Conservation (phyloP, 805 yeast species). For the Hanseniaspora thailandica region DNA sequence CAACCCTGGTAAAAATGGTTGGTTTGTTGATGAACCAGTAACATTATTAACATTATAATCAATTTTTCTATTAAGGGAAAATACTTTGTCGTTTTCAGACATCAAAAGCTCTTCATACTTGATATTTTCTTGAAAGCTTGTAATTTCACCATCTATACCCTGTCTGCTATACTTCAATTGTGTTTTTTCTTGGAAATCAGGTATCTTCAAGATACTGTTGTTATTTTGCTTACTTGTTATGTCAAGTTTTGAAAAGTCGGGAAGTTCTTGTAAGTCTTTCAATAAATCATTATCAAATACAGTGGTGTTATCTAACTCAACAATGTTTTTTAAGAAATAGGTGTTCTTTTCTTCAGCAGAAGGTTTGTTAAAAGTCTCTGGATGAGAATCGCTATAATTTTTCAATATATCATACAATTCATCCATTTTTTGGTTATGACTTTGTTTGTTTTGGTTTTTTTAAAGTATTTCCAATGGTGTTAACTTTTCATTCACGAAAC, state of each 20-base stretch:
- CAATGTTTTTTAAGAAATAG: slow-evolving; percentile 32
- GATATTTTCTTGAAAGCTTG: slow-evolving; percentile 50
- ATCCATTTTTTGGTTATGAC: not conserved
- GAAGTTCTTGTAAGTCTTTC: slow-evolving; percentile 52
- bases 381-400: not conserved
- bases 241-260: slow-evolving; percentile 32
- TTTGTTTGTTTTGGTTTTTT: no score
- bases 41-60: slow-evolving; percentile 51
- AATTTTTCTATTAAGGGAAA: slow-evolving; percentile 59
- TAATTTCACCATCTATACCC: slow-evolving; percentile 66
- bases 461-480: no score
- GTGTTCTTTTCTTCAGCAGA: slow-evolving; percentile 16
- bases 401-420: not conserved
- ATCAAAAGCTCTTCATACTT: slow-evolving; percentile 35
- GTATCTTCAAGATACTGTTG: slow-evolving; percentile 26
- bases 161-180: slow-evolving; percentile 53
- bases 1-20: slow-evolving; percentile 95
- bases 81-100: slow-evolving; percentile 54
- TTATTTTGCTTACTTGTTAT: slow-evolving; percentile 17
- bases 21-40: slow-evolving; percentile 55
- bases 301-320: slow-evolving; percentile 46
- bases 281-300: slow-evolving; percentile 56
- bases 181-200: slow-evolving; percentile 53
- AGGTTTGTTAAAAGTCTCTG: not conserved
- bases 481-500: not conserved